Percentiles rank a stretch among this genome's conserved stretches.
Evolutionary conservation across 495 filamentous ascomycete species (phyloP).

Genomic region (Xylaria nigripes): DNA sequence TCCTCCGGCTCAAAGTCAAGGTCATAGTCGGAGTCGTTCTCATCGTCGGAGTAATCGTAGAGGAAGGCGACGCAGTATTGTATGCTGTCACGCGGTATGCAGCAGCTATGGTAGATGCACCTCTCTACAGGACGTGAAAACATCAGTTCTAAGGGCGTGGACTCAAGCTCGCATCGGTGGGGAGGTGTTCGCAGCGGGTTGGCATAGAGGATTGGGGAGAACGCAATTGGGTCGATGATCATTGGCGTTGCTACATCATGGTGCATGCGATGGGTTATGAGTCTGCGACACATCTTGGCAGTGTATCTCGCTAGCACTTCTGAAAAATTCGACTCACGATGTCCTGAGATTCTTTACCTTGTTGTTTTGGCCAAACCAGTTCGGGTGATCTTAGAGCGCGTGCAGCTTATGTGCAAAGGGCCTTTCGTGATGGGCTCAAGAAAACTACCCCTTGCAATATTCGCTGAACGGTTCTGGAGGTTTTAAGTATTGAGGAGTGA

Average conservation of each 20-base stretch:
- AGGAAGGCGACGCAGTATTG: slow-evolving; percentile 7
- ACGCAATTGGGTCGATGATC: slow-evolving; percentile 1
- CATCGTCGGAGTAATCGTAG: background rate
- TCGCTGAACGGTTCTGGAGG: background rate
- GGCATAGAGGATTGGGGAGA: slow-evolving; percentile 2
- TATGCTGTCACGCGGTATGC: background rate
- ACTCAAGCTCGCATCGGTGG: slow-evolving; percentile 18
- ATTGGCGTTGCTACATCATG: slow-evolving; percentile 21
- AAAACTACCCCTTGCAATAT: background rate
- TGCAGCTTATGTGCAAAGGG: background rate
- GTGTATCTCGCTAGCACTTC: no score
- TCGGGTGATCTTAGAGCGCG: background rate
- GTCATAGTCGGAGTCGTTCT: background rate
- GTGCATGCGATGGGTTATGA: slow-evolving; percentile 20
- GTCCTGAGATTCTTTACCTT: background rate
- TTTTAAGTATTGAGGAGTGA: background rate
- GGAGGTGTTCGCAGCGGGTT: slow-evolving; percentile 14
- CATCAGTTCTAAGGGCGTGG: background rate
- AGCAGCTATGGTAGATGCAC: slow-evolving; percentile 23
- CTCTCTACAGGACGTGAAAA: background rate
- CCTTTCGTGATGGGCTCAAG: background rate
- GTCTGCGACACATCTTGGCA: slow-evolving; percentile 15
- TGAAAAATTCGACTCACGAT: background rate
- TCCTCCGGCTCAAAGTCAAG: slow-evolving; percentile 3
- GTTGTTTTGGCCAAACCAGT: background rate